Evolutionary conservation across 1,139 yeast genomes (phyloP).

Genomic region (Fermentozyma sake): DNA sequence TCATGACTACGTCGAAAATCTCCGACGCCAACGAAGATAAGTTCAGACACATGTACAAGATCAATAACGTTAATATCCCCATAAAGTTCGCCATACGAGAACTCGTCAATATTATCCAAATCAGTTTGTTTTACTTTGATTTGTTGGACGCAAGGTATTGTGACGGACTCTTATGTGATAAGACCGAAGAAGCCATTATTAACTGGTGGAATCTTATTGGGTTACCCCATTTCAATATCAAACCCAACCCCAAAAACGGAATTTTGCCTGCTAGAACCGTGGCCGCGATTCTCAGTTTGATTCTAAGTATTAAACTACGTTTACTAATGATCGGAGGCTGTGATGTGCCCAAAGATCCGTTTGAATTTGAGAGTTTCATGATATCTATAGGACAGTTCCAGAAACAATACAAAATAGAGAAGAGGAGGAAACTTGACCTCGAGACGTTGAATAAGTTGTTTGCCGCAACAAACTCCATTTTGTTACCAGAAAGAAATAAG

Average conservation of each 20-base stretch:
- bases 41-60: constrained; percentile 70
- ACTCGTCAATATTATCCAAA: constrained; percentile 69
- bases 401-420: constrained; percentile 57
- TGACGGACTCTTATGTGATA: constrained; percentile 79
- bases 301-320: constrained; percentile 59
- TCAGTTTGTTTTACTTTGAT: constrained; percentile 72
- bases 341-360: constrained; percentile 83
- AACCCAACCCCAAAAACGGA: constrained; percentile 45
- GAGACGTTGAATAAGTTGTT: constrained; percentile 60
- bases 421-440: constrained; percentile 57
- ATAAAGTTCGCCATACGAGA: constrained; percentile 69
- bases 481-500: constrained; percentile 23
- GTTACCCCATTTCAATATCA: constrained; percentile 49
- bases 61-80: constrained; percentile 44
- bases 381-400: constrained; percentile 65
- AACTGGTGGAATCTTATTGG: constrained; percentile 87
- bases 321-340: constrained; percentile 65
- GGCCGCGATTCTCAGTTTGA: constrained; percentile 33
- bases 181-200: constrained; percentile 65
- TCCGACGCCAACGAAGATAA: constrained; percentile 80
- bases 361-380: constrained; percentile 65
- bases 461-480: constrained; percentile 50
- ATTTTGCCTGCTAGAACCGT: constrained; percentile 63
- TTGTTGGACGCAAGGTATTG: constrained; percentile 64
- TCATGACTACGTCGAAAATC: constrained; percentile 58